A percentile compares a stretch with the other conserved stretches of the same genome.
Evolutionary conservation across 2,329 filamentous ascomycete genomes (phyloP).

Genomic region (Trichoderma atrobrunneum): DNA sequence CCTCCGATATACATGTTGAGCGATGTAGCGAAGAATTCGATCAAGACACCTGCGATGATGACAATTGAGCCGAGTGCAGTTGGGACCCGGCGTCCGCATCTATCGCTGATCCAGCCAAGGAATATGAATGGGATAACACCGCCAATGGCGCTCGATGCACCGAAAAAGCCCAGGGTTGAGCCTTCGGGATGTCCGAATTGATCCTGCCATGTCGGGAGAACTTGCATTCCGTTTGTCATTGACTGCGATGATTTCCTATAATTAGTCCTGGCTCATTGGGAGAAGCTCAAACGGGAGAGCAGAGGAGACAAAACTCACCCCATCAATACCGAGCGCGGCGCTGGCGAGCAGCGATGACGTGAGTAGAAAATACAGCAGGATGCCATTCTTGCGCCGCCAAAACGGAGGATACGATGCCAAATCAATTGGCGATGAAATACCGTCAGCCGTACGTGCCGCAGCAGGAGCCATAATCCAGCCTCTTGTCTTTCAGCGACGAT

Average conservation of each 20-base stretch:
- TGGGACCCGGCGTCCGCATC: conserved; percentile 34
- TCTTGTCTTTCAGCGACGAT: not conserved
- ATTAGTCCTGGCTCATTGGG: not conserved
- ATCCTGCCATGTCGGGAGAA: conserved; percentile 37
- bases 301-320: conserved; percentile 29
- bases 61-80: conserved; percentile 39
- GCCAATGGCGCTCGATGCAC: conserved; percentile 40
- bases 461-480: conserved; percentile 32
- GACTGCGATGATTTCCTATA: conserved; percentile 24
- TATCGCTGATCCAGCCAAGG: conserved; percentile 37
- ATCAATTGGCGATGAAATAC: conserved; percentile 33
- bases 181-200: conserved; percentile 38
- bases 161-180: conserved; percentile 39
- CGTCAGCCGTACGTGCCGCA: conserved; percentile 32
- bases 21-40: conserved; percentile 36
- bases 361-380: conserved; percentile 42
- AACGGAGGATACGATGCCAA: conserved; percentile 33
- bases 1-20: conserved; percentile 40
- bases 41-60: conserved; percentile 37
- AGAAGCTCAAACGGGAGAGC: not conserved
- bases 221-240: conserved; percentile 43
- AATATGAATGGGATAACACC: conserved; percentile 38
- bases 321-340: conserved; percentile 42
- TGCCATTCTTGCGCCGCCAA: conserved; percentile 40
- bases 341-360: conserved; percentile 43